A percentile compares a stretch with the other conserved stretches of the same genome.
phyloP scores from a whole-genome alignment of 192 early-diverging fungal genomes.

The Backusella circina region DNA sequence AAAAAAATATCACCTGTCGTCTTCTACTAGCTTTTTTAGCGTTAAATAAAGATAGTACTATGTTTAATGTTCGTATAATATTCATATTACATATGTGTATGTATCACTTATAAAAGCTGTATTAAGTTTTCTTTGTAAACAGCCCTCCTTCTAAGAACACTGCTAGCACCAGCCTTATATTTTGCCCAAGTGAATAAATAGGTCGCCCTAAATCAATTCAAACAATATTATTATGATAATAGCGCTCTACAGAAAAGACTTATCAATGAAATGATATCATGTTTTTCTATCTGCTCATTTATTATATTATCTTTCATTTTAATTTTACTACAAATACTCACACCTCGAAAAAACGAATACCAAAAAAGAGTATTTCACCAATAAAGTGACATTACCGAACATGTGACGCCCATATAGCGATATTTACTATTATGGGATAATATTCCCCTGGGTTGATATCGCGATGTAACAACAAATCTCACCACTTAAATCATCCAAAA shows the following conservation, averaged over 20 bases:
- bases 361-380: neutral
- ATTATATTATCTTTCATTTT: neutral
- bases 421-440: neutral
- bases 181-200: too few species aligned
- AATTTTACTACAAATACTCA: neutral
- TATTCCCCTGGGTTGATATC: neutral
- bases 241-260: too few species aligned
- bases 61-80: too few species aligned
- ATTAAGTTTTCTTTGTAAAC: too few species aligned
- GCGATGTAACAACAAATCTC: neutral
- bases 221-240: neutral
- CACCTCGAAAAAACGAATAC: neutral
- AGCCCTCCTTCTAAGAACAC: too few species aligned
- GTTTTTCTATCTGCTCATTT: neutral
- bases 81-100: too few species aligned
- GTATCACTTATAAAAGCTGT: too few species aligned
- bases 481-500: neutral
- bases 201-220: too few species aligned
- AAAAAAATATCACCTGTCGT: too few species aligned
- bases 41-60: too few species aligned
- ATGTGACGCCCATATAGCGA: neutral
- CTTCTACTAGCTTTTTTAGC: too few species aligned
- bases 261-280: neutral
- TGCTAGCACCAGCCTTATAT: too few species aligned
- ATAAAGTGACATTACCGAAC: neutral